Conservation (phyloP, 768 basidiomycete genomes). For the Collybiopsis confluens region DNA sequence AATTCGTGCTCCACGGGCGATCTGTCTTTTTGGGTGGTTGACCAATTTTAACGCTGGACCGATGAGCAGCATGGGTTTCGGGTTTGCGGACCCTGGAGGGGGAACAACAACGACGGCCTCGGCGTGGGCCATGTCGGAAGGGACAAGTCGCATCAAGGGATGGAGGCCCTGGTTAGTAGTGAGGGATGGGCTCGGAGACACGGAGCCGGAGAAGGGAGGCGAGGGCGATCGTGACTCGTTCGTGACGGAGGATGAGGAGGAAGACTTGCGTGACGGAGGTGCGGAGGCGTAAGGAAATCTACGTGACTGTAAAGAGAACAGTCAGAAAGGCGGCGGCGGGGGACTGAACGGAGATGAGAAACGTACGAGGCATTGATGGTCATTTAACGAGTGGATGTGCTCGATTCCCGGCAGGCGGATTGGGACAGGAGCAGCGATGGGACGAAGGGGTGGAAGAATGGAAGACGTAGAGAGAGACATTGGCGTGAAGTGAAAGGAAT, state of each 20-base stretch:
- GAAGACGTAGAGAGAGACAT: background rate
- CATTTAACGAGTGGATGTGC: slow-evolving; percentile 5
- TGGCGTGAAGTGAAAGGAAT: background rate
- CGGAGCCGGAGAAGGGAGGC: slow-evolving; percentile 23
- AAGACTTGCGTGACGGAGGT: slow-evolving; percentile 24
- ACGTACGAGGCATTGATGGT: slow-evolving; percentile 2
- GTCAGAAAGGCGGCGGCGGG: background rate
- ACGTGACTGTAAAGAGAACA: background rate
- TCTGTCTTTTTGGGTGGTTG: slow-evolving; percentile 35
- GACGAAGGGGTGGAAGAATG: slow-evolving; percentile 33
- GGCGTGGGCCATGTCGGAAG: slow-evolving; percentile 48
- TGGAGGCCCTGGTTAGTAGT: slow-evolving; percentile 6
- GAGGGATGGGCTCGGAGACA: slow-evolving; percentile 15
- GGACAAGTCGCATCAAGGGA: slow-evolving; percentile 37
- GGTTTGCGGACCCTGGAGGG: slow-evolving; percentile 18
- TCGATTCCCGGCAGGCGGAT: slow-evolving; percentile 6
- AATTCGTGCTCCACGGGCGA: slow-evolving; percentile 44
- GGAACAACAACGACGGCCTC: slow-evolving; percentile 47
- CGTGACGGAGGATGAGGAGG: slow-evolving; percentile 33
- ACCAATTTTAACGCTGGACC: slow-evolving; percentile 44
- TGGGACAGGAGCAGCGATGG: slow-evolving; percentile 22
- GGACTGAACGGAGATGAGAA: no score
- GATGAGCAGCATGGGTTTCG: slow-evolving; percentile 41
- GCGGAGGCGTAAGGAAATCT: background rate
- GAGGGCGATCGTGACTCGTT: slow-evolving; percentile 31